Percentiles rank a stretch among this genome's conserved stretches.
Conservation (phyloP, 164 flowering plant species). For the Litsea cubeba region DNA sequence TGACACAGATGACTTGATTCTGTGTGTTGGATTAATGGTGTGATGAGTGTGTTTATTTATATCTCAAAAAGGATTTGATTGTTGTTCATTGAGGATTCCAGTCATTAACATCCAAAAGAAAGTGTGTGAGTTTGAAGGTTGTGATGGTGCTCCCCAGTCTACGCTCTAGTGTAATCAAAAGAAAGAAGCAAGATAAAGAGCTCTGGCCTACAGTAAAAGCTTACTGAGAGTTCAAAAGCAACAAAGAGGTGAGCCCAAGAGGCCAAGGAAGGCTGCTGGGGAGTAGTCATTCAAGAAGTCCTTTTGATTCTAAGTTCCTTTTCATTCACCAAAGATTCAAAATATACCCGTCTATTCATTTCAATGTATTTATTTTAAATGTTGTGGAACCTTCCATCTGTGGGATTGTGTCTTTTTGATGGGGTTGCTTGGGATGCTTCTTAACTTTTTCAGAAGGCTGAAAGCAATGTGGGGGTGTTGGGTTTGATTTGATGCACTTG, state of each 20-base stretch:
- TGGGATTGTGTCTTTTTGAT: constrained; percentile 14
- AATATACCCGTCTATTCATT: constrained; percentile 14
- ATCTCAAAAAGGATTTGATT: constrained; percentile 1
- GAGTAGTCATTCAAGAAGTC: constrained; percentile 7
- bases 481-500: constrained; percentile 34
- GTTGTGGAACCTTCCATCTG: not conserved
- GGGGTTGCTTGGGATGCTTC: constrained; percentile 27
- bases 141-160: not conserved
- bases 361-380: constrained; percentile 9
- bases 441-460: constrained; percentile 37
- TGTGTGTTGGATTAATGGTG: constrained; percentile 5
- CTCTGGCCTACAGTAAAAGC: constrained; percentile 20
- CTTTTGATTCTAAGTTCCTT: constrained; percentile 6
- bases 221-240: constrained; percentile 21
- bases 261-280: constrained; percentile 23
- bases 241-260: constrained; percentile 7
- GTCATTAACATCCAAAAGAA: constrained; percentile 18
- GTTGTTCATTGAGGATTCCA: constrained; percentile 19
- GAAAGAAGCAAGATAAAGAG: constrained; percentile 11
- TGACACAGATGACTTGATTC: not conserved
- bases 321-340: constrained; percentile 5
- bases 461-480: constrained; percentile 25
- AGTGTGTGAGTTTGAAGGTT: not conserved
- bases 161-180: constrained; percentile 12
- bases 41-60: constrained; percentile 18